These are phyloP conservation scores for Eucalyptus rudis DNA, from an alignment of 345 rosid genomes.

Conservation along the genomic window DNA sequence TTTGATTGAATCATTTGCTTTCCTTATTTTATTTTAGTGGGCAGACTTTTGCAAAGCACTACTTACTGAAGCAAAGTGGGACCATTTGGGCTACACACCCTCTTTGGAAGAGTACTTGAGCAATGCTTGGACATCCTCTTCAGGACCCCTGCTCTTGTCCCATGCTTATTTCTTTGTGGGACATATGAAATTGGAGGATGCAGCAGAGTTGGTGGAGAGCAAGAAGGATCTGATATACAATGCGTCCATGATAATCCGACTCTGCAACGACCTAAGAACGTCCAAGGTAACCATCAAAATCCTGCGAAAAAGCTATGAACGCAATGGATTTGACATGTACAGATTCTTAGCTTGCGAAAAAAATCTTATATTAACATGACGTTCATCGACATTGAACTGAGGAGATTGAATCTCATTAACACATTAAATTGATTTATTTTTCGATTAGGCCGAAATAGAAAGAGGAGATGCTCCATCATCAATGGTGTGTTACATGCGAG, in stretches of 20 bases:
- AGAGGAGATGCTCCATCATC: conserved; percentile 47
- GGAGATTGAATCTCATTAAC: not conserved
- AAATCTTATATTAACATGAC: too few relatives aligned
- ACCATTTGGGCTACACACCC: conserved; percentile 9
- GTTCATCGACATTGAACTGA: not conserved
- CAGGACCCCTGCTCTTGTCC: conserved; percentile 16
- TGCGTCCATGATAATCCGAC: conserved; percentile 21
- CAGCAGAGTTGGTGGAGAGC: not conserved
- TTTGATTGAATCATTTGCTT: not conserved
- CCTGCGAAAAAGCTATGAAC: not conserved
- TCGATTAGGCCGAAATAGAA: conserved; percentile 26
- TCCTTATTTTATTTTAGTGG: conserved; percentile 14
- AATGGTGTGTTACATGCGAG: conserved; percentile 20
- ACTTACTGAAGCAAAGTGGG: conserved; percentile 41
- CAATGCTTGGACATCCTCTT: conserved; percentile 35
- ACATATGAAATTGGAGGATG: not conserved
- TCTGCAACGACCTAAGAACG: conserved; percentile 42
- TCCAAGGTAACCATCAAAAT: conserved; percentile 9
- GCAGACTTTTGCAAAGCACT: conserved; percentile 30
- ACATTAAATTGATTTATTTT: not conserved
- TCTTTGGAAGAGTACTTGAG: conserved; percentile 23
- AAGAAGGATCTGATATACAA: conserved; percentile 13
- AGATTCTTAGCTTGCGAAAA: not conserved
- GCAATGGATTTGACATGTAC: not conserved
- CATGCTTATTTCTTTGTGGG: conserved; percentile 8